Evolutionary conservation across 1,139 yeast genomes (phyloP).

Genomic region (Arxiozyma telluris): DNA sequence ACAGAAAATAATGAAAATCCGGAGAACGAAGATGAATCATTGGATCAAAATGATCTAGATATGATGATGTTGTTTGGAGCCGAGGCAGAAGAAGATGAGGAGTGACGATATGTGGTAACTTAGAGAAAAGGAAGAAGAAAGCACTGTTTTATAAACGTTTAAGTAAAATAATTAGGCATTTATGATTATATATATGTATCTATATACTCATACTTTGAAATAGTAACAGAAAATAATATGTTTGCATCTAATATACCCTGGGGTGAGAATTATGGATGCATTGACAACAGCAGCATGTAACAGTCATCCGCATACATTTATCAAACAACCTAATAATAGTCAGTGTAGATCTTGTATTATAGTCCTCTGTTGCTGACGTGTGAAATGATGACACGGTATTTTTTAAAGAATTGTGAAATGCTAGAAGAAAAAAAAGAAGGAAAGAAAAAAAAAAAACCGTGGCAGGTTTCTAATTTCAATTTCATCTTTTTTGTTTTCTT

Average conservation of each 20-base stretch:
- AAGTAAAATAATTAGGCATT: no score
- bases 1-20: conserved; percentile 26
- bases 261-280: not conserved
- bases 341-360: no score
- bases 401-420: no score
- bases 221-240: not conserved
- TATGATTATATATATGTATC: no score
- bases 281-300: not conserved
- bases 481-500: not conserved
- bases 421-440: not conserved
- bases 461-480: not conserved
- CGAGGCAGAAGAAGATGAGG: conserved; percentile 21
- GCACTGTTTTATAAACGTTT: not conserved
- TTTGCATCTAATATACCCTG: not conserved
- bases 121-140: not conserved
- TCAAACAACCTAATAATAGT: no score
- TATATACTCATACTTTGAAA: no score
- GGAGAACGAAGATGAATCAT: conserved; percentile 5
- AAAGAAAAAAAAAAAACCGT: not conserved
- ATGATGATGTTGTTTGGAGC: conserved; percentile 33
- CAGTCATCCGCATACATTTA: no score
- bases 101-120: not conserved
- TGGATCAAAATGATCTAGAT: conserved; percentile 31
- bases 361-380: not conserved
- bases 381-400: not conserved